phyloP scores from a whole-genome alignment of 257 asterid species.

The Rauvolfia tetraphylla region DNA sequence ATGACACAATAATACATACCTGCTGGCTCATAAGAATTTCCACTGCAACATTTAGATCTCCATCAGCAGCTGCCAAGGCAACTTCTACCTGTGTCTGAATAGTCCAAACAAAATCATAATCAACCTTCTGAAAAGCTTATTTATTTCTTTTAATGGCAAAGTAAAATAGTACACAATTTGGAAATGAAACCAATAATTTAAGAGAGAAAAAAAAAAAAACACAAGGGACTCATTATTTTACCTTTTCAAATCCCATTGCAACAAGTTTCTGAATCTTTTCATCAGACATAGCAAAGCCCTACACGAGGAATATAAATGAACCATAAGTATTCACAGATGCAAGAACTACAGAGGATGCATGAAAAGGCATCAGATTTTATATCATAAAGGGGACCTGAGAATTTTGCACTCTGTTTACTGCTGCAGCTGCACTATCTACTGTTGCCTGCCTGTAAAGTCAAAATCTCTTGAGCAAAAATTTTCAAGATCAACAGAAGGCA shows the following conservation, averaged over 20 bases:
- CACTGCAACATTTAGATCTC: slow-evolving; percentile 78
- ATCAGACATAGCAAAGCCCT: slow-evolving; percentile 57
- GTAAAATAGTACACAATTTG: background rate
- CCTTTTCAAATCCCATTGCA: slow-evolving; percentile 97
- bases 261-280: slow-evolving; percentile 76
- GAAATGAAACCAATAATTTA: background rate
- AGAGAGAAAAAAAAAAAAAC: background rate
- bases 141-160: background rate
- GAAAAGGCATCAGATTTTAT: background rate
- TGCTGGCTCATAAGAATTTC: slow-evolving; percentile 97
- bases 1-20: slow-evolving; percentile 33
- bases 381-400: slow-evolving; percentile 48
- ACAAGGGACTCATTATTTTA: slow-evolving; percentile 18
- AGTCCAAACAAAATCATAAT: background rate
- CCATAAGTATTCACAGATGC: slow-evolving; percentile 1
- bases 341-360: background rate
- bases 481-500: background rate
- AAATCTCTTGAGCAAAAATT: slow-evolving; percentile 7
- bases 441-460: slow-evolving; percentile 26
- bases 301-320: slow-evolving; percentile 23
- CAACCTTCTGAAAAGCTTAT: background rate
- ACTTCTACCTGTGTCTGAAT: slow-evolving; percentile 91
- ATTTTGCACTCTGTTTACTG: slow-evolving; percentile 36
- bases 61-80: slow-evolving; percentile 91
- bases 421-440: slow-evolving; percentile 31